A percentile compares a stretch with the other conserved stretches of the same genome.
Evolutionary conservation across 2,329 filamentous ascomycete species (phyloP).

Genomic region (Thielaviopsis musarum): DNA sequence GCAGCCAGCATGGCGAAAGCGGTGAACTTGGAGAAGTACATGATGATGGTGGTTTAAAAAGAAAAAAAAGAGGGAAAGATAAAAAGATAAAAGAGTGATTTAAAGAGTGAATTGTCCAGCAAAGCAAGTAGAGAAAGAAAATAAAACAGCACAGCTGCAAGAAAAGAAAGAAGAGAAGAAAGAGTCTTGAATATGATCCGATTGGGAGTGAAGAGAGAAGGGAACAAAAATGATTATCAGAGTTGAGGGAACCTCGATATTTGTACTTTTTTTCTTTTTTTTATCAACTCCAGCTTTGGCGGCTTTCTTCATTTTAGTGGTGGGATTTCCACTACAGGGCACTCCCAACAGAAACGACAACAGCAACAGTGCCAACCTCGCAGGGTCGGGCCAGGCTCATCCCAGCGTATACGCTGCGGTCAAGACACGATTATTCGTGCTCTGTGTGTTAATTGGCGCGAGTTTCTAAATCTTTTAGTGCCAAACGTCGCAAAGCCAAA

Average conservation of each 20-base stretch:
- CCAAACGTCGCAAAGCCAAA: background rate
- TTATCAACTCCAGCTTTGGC: no score
- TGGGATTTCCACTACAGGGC: no score
- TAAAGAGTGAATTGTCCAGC: slow-evolving; percentile 11
- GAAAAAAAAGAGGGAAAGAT: background rate
- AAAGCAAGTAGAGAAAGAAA: slow-evolving; percentile 8
- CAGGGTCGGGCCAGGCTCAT: no score
- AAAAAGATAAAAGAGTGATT: background rate
- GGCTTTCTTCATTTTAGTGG: no score
- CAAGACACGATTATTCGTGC: no score
- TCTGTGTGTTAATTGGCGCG: no score
- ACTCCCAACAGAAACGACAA: no score
- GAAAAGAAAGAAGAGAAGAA: slow-evolving; percentile 4
- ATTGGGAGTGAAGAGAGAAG: slow-evolving; percentile 10
- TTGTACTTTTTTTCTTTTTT: background rate
- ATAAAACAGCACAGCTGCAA: slow-evolving; percentile 10
- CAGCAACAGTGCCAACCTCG: no score
- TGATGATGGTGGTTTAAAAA: slow-evolving; percentile 17
- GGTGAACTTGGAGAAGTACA: slow-evolving; percentile 23
- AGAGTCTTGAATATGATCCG: background rate
- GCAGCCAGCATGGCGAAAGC: slow-evolving; percentile 22
- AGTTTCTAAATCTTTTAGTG: background rate
- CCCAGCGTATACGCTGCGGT: no score
- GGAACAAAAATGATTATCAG: background rate
- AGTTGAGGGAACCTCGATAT: background rate